Evolutionary conservation across 306 rosid species (phyloP).

Genomic region (Geum urbanum): DNA sequence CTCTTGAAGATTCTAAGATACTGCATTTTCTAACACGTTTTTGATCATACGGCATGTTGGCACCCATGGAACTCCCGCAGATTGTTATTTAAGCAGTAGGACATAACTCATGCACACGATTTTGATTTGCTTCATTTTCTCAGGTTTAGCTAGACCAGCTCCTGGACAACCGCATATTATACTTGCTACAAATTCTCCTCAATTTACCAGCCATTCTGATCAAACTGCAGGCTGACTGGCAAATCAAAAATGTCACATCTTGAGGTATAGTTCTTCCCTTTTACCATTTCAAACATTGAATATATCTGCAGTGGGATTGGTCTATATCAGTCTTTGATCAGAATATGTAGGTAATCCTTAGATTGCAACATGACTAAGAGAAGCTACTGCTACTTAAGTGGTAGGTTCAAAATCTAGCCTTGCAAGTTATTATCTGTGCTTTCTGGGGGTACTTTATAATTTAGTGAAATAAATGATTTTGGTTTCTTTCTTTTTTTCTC

Average conservation of each 20-base stretch:
- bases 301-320: not conserved
- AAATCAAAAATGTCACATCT: constrained; percentile 18
- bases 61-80: not conserved
- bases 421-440: constrained; percentile 27
- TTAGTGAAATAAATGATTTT: no score
- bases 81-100: not conserved
- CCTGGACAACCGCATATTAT: constrained; percentile 16
- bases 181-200: constrained; percentile 24
- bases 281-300: not conserved
- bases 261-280: constrained; percentile 12
- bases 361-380: constrained; percentile 30
- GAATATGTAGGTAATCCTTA: constrained; percentile 27
- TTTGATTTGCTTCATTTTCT: not conserved
- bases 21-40: no score
- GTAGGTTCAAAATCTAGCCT: constrained; percentile 30
- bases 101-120: not conserved
- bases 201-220: constrained; percentile 25
- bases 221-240: constrained; percentile 25
- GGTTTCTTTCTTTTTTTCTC: no score
- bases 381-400: constrained; percentile 26
- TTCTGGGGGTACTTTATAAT: constrained; percentile 19
- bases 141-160: constrained; percentile 23
- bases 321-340: not conserved
- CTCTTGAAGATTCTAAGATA: not conserved
- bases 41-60: no score